phyloP scores from a whole-genome alignment of 768 basidiomycete genomes.

The Tephrocybe rancida region DNA sequence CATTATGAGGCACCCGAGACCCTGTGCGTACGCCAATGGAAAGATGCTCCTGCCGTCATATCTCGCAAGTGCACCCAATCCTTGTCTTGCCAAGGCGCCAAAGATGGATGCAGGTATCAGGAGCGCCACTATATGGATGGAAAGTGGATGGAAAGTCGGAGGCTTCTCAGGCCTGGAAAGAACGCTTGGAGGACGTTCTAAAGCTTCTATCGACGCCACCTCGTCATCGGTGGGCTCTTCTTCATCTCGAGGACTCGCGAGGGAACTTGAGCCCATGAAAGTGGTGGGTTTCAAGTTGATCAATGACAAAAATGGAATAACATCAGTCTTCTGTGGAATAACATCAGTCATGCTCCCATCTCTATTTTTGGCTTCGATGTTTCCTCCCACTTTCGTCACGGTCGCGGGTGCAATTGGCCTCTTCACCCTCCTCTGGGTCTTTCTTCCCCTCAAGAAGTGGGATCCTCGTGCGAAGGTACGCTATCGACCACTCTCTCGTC shows the following conservation, averaged over 20 bases:
- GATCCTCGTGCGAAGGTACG: conserved; percentile 42
- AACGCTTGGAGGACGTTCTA: conserved; percentile 37
- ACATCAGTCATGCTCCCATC: background rate
- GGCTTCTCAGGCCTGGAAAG: conserved; percentile 30
- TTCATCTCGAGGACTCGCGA: conserved; percentile 8
- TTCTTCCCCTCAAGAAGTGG: conserved; percentile 40
- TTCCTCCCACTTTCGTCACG: background rate
- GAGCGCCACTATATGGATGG: conserved; percentile 65
- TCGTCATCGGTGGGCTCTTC: conserved; percentile 15
- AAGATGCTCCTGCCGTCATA: conserved; percentile 82
- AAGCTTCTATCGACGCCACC: conserved; percentile 28
- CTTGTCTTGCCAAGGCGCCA: conserved; percentile 83
- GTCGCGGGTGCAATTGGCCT: conserved; percentile 4
- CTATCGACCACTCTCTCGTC: background rate
- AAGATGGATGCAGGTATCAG: conserved; percentile 84
- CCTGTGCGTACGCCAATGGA: conserved; percentile 83
- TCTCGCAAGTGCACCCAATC: conserved; percentile 69
- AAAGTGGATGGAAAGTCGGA: conserved; percentile 51
- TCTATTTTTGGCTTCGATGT: conserved; percentile 12
- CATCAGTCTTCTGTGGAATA: too few relatives aligned
- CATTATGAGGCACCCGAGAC: conserved; percentile 90
- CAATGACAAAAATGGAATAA: background rate
- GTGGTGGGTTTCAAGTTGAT: background rate
- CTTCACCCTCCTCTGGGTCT: conserved; percentile 14
- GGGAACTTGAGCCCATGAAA: conserved; percentile 6